Evolutionary conservation across 495 filamentous ascomycete species (phyloP).

Genomic region (Copromyces sp.): DNA sequence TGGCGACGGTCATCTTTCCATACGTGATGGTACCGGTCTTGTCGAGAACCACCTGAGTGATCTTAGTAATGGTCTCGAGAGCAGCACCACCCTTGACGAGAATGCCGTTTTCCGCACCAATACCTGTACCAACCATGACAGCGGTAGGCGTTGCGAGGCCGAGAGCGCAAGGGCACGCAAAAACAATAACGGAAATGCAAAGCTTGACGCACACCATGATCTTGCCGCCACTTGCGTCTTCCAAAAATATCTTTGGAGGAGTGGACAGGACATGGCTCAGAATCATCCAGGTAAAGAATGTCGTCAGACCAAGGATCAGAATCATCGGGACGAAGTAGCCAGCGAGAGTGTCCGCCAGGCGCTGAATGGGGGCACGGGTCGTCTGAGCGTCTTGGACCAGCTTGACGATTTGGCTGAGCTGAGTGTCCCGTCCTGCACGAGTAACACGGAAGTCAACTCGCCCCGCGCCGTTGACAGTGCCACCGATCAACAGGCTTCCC

Average conservation of each 20-base stretch:
- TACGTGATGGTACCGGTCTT: conserved; percentile 96
- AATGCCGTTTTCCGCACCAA: conserved; percentile 95
- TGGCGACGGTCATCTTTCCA: conserved; percentile 86
- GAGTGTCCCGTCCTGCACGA: conserved; percentile 86
- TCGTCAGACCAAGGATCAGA: conserved; percentile 69
- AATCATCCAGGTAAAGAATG: conserved; percentile 91
- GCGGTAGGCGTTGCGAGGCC: conserved; percentile 92
- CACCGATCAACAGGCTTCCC: conserved; percentile 75
- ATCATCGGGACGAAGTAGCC: conserved; percentile 93
- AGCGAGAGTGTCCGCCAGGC: conserved; percentile 81
- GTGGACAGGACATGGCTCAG: conserved; percentile 71
- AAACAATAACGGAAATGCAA: conserved; percentile 97
- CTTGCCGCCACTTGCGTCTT: conserved; percentile 69
- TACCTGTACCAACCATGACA: conserved; percentile 96
- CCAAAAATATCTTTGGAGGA: conserved; percentile 83
- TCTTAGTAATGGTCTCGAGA: conserved; percentile 82
- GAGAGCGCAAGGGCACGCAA: conserved; percentile 93
- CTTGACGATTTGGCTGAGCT: conserved; percentile 95
- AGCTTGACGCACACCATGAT: conserved; percentile 96
- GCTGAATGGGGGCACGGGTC: conserved; percentile 86
- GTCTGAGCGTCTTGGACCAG: conserved; percentile 96
- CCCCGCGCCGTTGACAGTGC: conserved; percentile 90
- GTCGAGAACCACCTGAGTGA: conserved; percentile 94
- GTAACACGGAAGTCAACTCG: conserved; percentile 89
- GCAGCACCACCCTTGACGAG: conserved; percentile 93